phyloP scores from a whole-genome alignment of 192 early-diverging fungal species.

The Linnemannia schmuckeri region DNA sequence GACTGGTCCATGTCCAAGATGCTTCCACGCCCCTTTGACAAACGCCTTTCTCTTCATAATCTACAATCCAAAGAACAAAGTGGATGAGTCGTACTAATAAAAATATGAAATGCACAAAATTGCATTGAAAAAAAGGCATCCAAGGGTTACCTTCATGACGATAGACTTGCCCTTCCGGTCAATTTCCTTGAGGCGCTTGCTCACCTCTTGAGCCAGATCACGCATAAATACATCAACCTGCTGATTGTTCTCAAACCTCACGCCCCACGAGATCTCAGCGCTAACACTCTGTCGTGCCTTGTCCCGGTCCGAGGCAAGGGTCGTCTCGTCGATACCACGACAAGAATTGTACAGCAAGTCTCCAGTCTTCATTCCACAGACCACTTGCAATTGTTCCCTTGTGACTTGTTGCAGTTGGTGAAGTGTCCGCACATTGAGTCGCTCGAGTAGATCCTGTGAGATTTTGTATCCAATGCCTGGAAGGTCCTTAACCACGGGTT shows the following conservation, averaged over 20 bases:
- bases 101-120: background rate
- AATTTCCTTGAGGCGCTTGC: slow-evolving; percentile 68
- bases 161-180: slow-evolving; percentile 70
- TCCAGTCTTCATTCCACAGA: slow-evolving; percentile 82
- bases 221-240: slow-evolving; percentile 80
- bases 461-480: slow-evolving; percentile 63
- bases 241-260: slow-evolving; percentile 80
- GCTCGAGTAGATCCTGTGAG: slow-evolving; percentile 34
- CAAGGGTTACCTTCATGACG: slow-evolving; percentile 71
- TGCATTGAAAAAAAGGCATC: background rate
- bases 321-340: slow-evolving; percentile 81
- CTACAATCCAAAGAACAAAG: background rate
- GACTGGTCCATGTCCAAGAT: slow-evolving; percentile 76
- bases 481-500: slow-evolving; percentile 56
- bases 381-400: slow-evolving; percentile 63
- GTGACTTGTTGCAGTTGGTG: slow-evolving; percentile 60
- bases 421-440: slow-evolving; percentile 58
- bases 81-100: background rate
- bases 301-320: slow-evolving; percentile 68
- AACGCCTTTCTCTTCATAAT: slow-evolving; percentile 67
- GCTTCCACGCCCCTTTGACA: slow-evolving; percentile 66
- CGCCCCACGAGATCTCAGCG: slow-evolving; percentile 90
- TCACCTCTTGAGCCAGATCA: slow-evolving; percentile 76
- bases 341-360: slow-evolving; percentile 75
- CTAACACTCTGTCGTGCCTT: slow-evolving; percentile 81